These are phyloP conservation scores for Suhomyces kilbournensis DNA, from an alignment of 805 yeast genomes.

Conservation along the genomic window DNA sequence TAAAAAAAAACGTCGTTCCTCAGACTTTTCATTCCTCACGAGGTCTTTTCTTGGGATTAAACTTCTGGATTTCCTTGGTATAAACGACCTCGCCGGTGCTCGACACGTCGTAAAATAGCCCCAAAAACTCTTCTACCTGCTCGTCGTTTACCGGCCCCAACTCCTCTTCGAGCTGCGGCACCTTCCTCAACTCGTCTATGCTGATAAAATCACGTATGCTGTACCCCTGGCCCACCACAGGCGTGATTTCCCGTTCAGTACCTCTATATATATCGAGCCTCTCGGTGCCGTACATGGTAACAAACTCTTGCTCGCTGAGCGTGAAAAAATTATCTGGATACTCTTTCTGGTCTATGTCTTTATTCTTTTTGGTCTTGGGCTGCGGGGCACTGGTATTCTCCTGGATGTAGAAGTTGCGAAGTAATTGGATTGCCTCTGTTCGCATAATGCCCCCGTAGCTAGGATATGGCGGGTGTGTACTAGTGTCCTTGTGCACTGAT, in stretches of 20 bases:
- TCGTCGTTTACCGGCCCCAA: conserved; percentile 16
- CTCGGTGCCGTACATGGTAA: conserved; percentile 45
- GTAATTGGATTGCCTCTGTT: conserved; percentile 76
- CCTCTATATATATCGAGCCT: conserved; percentile 13
- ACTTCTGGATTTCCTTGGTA: conserved; percentile 15
- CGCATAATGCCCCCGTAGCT: conserved; percentile 77
- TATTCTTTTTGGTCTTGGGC: conserved; percentile 71
- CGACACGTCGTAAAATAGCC: conserved; percentile 24
- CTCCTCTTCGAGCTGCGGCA: conserved; percentile 13
- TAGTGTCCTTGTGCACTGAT: conserved; percentile 34
- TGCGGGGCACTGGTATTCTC: conserved; percentile 85
- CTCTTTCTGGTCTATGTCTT: conserved; percentile 51
- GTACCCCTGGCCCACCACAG: conserved; percentile 21
- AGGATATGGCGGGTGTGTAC: conserved; percentile 35
- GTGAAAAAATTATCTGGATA: conserved; percentile 60
- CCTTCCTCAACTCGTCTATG: conserved; percentile 2
- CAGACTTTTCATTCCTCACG: conserved; percentile 1
- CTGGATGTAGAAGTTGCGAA: conserved; percentile 79
- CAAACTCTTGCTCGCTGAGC: conserved; percentile 50
- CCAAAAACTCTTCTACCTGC: conserved; percentile 18
- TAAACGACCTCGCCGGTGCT: conserved; percentile 23
- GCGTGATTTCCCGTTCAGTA: conserved; percentile 24
- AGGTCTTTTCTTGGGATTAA: conserved; percentile 12
- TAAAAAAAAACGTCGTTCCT: background rate
- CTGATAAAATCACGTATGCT: conserved; percentile 7